Base-by-base conservation (phyloP, 1,284 basidiomycete species). In the Neolentinus lepideus region DNA sequence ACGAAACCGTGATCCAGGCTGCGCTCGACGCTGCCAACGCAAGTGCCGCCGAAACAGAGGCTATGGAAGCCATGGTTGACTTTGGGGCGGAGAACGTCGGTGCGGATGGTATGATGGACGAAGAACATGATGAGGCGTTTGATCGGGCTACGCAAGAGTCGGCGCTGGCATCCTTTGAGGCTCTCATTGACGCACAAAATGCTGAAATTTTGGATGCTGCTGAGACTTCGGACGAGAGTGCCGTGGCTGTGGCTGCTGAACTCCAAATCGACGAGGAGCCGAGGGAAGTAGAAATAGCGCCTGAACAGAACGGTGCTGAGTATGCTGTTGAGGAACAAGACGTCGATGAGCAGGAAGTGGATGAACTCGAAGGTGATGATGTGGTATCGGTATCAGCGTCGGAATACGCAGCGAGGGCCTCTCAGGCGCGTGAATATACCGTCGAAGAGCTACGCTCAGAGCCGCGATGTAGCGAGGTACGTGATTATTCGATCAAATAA, bases 311-410 rank as follows among this genome's bases (percentile, higher is more conserved):
- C 38, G 38, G 16, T 6, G 8, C 16, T n/a, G 38, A 43, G 16
- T 43, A 43, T 50, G 24, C 8, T 25, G 47, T 29, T 50, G 14
- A 12, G 14, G 47, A 29, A 12, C 9, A 14, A 4, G 47, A 25
- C 8, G 24, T 6, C 9, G 47, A 24, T 26, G 25, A 14, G 27
- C 19, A 35, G 36, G 52, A 54, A n/a, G 35, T 54, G 11, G 52
- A 54, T 46, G 52, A 55, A 29, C 46, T 55, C 11, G 45, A 47
- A 19, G 54, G 51, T 51, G 61, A 61, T 14, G 54, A 50, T 51
- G 33, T 36, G 25, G 36, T 14, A 16, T 29, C 27, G 24, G 22
- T 50, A 25, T 22, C 26, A 19, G 19, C 56, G 22, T 29, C 47
- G 8, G 38, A 43, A 16, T 43, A 43, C 38, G 38, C 38, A 8